Percentiles rank a stretch among this genome's conserved stretches.
phyloP scores from a whole-genome alignment of 352 stramenopile genomes.

The Halophytophthora polymorphica region DNA sequence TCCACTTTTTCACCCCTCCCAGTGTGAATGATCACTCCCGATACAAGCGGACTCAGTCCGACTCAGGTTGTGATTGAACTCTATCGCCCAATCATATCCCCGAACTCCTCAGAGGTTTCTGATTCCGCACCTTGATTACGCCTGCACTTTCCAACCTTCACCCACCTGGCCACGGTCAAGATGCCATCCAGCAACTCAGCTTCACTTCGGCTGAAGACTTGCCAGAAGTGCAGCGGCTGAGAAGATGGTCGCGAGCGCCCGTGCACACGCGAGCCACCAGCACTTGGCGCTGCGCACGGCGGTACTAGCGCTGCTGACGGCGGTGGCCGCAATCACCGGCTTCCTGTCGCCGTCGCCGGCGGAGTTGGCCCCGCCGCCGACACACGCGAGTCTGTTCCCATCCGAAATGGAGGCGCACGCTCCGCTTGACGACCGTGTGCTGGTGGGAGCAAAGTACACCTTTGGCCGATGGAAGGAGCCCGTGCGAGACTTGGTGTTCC shows the following conservation, averaged over 20 bases:
- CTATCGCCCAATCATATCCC: too few relatives aligned
- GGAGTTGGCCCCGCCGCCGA: conserved; percentile 17
- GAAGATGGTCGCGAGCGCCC: too few relatives aligned
- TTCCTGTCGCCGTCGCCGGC: conserved; percentile 24
- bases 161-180: too few relatives aligned
- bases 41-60: too few relatives aligned
- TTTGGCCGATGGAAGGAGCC: conserved; percentile 34
- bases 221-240: too few relatives aligned
- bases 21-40: too few relatives aligned
- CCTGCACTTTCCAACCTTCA: too few relatives aligned
- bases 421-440: conserved; percentile 18
- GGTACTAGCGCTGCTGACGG: not conserved
- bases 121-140: too few relatives aligned
- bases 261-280: not conserved
- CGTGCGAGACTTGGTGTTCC: conserved; percentile 22
- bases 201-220: not conserved
- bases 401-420: conserved; percentile 5
- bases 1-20: too few relatives aligned
- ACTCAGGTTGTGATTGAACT: too few relatives aligned
- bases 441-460: conserved; percentile 11
- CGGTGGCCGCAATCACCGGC: conserved; percentile 19
- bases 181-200: not conserved
- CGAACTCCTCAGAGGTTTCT: not conserved
- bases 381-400: conserved; percentile 27
- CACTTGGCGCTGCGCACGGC: conserved; percentile 3